These are phyloP conservation scores for Penicillium psychrosexuale DNA, from an alignment of 2,329 filamentous ascomycete species.

Conservation along the genomic window DNA sequence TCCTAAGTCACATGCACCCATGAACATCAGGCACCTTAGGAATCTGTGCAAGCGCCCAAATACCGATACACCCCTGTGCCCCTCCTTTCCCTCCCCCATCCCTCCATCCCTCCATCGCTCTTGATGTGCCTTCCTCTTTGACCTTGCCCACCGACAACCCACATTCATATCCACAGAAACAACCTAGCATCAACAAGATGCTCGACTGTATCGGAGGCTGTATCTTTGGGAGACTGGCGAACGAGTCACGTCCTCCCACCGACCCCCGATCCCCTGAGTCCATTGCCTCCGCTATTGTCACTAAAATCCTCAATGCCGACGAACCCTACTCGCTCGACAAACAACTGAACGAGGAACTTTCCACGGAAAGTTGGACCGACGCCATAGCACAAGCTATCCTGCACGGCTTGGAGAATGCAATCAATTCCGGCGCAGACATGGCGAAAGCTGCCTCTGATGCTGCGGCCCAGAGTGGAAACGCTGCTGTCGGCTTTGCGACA, in stretches of 20 bases:
- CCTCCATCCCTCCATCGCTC: background rate
- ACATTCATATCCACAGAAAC: background rate
- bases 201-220: background rate
- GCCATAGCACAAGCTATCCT: background rate
- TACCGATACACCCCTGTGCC: background rate
- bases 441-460: background rate
- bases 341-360: background rate
- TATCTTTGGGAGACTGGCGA: background rate
- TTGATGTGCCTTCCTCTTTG: background rate
- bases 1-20: background rate
- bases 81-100: background rate
- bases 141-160: background rate
- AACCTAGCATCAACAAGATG: background rate
- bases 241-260: background rate
- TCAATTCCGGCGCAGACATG: background rate
- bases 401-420: background rate
- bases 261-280: background rate
- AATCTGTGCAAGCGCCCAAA: no score
- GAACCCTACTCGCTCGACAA: background rate
- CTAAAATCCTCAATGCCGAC: background rate
- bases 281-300: background rate
- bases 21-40: background rate
- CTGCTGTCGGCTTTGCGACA: background rate
- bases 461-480: background rate
- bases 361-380: slow-evolving; percentile 3